Conservation (phyloP, 106 monocot genomes). For the Phalaenopsis aphrodite region DNA sequence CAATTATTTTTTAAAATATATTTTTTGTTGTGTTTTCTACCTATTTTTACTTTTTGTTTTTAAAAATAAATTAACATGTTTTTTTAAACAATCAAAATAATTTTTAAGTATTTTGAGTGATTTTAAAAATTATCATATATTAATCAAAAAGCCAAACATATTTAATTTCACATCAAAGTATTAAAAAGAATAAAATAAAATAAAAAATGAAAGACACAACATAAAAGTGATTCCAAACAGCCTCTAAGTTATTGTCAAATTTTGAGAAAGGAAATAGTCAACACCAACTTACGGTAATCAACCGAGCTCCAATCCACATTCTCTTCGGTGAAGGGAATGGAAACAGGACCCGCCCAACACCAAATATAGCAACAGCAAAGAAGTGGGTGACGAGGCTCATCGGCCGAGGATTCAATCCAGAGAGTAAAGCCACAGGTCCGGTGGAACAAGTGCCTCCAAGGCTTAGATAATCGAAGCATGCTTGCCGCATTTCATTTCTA, state of each 20-base stretch:
- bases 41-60: too few relatives aligned
- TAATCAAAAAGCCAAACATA: too few relatives aligned
- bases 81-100: too few relatives aligned
- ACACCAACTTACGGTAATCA: slow-evolving; percentile 58
- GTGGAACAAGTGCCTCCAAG: slow-evolving; percentile 77
- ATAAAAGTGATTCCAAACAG: not conserved
- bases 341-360: slow-evolving; percentile 71
- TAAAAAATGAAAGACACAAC: too few relatives aligned
- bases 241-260: not conserved
- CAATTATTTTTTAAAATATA: too few relatives aligned
- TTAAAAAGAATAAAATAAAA: too few relatives aligned
- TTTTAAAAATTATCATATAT: too few relatives aligned
- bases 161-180: too few relatives aligned
- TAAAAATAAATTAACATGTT: too few relatives aligned
- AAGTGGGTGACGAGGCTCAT: slow-evolving; percentile 76
- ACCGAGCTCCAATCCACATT: slow-evolving; percentile 64
- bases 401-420: slow-evolving; percentile 82
- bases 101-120: too few relatives aligned
- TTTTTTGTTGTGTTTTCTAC: too few relatives aligned
- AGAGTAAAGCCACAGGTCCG: slow-evolving; percentile 67
- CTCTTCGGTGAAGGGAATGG: slow-evolving; percentile 78
- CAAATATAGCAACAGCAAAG: slow-evolving; percentile 91
- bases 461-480: slow-evolving; percentile 88
- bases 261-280: not conserved
- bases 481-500: slow-evolving; percentile 78